These are phyloP conservation scores for Thraustochytrium striatum DNA, from an alignment of 352 stramenopile genomes.

Conservation along the genomic window DNA sequence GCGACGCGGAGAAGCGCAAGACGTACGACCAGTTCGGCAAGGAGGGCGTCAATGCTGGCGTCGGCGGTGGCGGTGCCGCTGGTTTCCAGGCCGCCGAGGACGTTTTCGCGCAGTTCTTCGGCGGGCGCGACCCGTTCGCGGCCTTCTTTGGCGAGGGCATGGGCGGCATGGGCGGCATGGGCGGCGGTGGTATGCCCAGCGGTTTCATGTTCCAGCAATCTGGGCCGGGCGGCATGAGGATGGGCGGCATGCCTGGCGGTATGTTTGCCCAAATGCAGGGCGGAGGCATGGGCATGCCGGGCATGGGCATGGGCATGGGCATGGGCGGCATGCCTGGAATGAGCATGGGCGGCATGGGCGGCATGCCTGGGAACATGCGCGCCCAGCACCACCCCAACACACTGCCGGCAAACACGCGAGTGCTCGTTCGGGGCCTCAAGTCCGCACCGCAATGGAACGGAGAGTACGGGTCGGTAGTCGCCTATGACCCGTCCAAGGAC, in stretches of 20 bases:
- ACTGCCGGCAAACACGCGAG: not conserved
- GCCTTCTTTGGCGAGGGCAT: conserved; percentile 55
- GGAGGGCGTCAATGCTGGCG: conserved; percentile 69
- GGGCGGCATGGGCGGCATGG: conserved; percentile 51
- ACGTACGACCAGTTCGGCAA: conserved; percentile 87
- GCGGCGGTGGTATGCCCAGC: conserved; percentile 23
- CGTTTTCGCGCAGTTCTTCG: conserved; percentile 79
- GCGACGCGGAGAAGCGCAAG: conserved; percentile 82
- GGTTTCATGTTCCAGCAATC: conserved; percentile 2
- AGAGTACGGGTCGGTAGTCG: not conserved
- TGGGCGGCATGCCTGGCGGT: conserved; percentile 39
- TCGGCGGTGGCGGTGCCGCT: not conserved
- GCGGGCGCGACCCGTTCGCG: conserved; percentile 58
- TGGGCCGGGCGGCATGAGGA: not conserved
- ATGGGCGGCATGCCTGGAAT: conserved; percentile 56
- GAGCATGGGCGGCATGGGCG: conserved; percentile 47
- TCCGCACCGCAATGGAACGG: not conserved
- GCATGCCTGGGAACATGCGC: not conserved
- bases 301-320: conserved; percentile 26
- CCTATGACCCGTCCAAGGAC: not conserved
- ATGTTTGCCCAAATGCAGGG: conserved; percentile 34
- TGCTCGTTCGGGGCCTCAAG: conserved; percentile 15
- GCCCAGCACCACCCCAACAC: not conserved
- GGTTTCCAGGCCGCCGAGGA: conserved; percentile 61
- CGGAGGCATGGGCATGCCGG: conserved; percentile 23